Evolutionary conservation across 176 grass and related monocot species (phyloP).

Genomic region (Tuctoria greenei): DNA sequence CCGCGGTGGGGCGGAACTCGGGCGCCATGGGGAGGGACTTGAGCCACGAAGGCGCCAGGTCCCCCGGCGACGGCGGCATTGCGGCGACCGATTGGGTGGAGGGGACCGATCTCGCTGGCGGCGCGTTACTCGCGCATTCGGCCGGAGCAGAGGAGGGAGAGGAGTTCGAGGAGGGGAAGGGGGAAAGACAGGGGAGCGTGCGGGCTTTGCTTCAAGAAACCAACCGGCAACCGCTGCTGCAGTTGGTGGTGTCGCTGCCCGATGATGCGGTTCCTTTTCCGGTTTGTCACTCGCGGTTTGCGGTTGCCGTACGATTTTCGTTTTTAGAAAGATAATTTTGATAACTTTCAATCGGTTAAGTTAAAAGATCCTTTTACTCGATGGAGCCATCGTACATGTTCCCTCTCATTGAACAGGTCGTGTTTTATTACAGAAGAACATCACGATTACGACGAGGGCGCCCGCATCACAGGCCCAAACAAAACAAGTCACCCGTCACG

Average conservation of each 20-base stretch:
- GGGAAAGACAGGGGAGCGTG: neutral
- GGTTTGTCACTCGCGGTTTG: neutral
- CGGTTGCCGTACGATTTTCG: neutral
- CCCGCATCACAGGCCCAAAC: too few species aligned
- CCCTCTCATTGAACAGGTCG: too few species aligned
- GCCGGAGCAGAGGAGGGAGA: slow-evolving; percentile 8
- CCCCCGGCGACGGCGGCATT: slow-evolving; percentile 36
- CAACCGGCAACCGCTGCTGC: slow-evolving; percentile 32
- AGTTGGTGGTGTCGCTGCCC: neutral
- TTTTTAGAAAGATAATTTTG: neutral
- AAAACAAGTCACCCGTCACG: too few species aligned
- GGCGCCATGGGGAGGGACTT: slow-evolving; percentile 72
- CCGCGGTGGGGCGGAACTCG: slow-evolving; percentile 73
- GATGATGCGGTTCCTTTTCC: neutral
- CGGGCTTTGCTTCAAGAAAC: neutral
- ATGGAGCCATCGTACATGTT: too few species aligned
- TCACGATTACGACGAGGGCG: too few species aligned
- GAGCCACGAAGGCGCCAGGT: slow-evolving; percentile 65
- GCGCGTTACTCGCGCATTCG: slow-evolving; percentile 35
- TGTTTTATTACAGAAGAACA: neutral
- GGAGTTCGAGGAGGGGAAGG: neutral
- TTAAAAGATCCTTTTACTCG: too few species aligned
- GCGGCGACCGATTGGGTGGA: neutral
- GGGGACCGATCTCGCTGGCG: neutral
- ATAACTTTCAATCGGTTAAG: too few species aligned